Evolutionary conservation across 495 filamentous ascomycete genomes (phyloP).

Genomic region (Aspergillus campestris): DNA sequence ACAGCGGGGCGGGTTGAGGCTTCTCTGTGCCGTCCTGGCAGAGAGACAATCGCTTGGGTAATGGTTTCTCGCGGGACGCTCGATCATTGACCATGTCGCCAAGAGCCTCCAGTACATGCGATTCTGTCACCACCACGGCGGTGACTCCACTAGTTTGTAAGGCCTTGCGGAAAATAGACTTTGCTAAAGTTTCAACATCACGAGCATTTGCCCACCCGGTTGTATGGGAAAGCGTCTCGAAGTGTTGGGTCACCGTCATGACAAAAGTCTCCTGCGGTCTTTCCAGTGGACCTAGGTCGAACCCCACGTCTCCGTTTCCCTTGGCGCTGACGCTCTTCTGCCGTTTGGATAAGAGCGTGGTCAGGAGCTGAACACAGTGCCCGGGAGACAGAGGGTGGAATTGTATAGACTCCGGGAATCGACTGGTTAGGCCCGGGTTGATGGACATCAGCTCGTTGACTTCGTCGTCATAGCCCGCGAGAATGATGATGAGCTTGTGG

Average conservation of each 20-base stretch:
- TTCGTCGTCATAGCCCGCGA: conserved; percentile 61
- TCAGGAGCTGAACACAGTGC: conserved; percentile 36
- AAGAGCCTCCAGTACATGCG: conserved; percentile 27
- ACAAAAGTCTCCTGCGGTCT: conserved; percentile 5
- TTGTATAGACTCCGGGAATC: conserved; percentile 41
- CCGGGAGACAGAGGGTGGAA: conserved; percentile 32
- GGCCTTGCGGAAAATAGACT: conserved; percentile 39
- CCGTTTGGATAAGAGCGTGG: conserved; percentile 10
- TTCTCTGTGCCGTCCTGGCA: too few species aligned
- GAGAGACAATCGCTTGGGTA: too few species aligned
- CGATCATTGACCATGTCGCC: conserved; percentile 38
- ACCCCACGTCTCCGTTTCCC: conserved; percentile 1
- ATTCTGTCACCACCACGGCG: conserved; percentile 22
- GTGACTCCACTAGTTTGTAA: conserved; percentile 17
- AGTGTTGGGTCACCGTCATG: conserved; percentile 20
- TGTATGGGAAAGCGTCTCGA: conserved; percentile 35
- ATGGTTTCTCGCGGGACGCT: too few species aligned
- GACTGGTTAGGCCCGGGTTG: conserved; percentile 44
- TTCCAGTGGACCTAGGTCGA: conserved; percentile 35
- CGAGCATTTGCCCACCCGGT: conserved; percentile 61
- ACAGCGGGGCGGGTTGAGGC: too few species aligned
- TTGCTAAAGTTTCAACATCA: conserved; percentile 52
- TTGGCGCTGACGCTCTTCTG: conserved; percentile 13
- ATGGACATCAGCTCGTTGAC: conserved; percentile 59
- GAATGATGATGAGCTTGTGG: conserved; percentile 60